These are phyloP conservation scores for Alternaria triticimaculans DNA, from an alignment of 2,329 filamentous ascomycete species.

Conservation along the genomic window DNA sequence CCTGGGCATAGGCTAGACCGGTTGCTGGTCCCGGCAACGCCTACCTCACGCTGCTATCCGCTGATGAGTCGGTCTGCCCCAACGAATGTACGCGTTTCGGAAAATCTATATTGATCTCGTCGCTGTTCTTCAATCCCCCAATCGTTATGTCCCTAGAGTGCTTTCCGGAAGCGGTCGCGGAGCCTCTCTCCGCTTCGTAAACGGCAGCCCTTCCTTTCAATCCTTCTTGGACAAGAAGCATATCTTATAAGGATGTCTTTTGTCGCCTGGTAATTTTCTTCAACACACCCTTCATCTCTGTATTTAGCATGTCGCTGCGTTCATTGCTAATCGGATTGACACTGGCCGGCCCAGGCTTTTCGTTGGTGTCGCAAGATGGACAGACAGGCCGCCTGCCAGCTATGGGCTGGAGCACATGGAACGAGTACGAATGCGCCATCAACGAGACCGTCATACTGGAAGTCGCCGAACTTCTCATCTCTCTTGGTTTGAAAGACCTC, in stretches of 20 bases:
- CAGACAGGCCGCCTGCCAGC: constrained; percentile 23
- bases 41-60: background rate
- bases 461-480: constrained; percentile 20
- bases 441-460: constrained; percentile 28
- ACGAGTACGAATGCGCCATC: constrained; percentile 30
- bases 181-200: background rate
- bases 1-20: background rate
- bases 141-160: background rate
- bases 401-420: constrained; percentile 35
- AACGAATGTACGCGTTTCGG: background rate
- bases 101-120: background rate
- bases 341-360: background rate
- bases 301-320: background rate
- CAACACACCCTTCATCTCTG: background rate
- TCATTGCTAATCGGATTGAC: background rate
- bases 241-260: background rate
- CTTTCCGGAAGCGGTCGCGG: background rate
- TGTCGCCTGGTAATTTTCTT: background rate
- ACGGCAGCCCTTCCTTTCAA: background rate
- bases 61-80: background rate
- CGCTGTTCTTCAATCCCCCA: background rate
- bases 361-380: constrained; percentile 18
- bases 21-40: background rate
- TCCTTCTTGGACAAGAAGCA: background rate
- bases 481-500: constrained; percentile 27